Evolutionary conservation across 2,329 filamentous ascomycete species (phyloP).

Genomic region (Sporothrix pallida): DNA sequence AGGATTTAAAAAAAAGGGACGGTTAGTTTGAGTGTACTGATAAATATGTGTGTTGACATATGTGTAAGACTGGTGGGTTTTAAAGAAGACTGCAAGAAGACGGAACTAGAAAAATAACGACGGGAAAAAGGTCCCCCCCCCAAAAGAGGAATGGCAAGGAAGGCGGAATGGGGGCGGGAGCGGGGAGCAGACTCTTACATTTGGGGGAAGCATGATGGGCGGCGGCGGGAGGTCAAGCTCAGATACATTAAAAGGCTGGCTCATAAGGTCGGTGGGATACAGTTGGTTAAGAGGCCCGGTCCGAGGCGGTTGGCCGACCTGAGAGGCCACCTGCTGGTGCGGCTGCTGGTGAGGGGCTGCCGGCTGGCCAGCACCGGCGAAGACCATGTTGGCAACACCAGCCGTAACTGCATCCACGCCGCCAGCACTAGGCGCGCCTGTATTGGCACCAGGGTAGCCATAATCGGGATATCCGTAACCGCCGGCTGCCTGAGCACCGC

Average conservation of each 20-base stretch:
- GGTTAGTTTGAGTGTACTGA: conserved; percentile 21
- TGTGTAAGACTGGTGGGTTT: too few relatives aligned
- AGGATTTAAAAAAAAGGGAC: conserved; percentile 17
- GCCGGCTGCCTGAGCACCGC: conserved; percentile 55
- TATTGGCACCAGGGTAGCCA: conserved; percentile 58
- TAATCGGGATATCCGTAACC: conserved; percentile 73
- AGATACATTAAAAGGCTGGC: conserved; percentile 90
- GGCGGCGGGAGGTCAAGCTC: conserved; percentile 92
- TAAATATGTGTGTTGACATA: too few relatives aligned
- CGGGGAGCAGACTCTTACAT: conserved; percentile 67
- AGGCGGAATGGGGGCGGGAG: not conserved
- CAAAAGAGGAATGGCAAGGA: not conserved
- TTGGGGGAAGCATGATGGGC: conserved; percentile 86
- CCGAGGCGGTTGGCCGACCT: conserved; percentile 54
- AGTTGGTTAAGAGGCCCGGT: conserved; percentile 77
- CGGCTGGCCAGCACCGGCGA: conserved; percentile 69
- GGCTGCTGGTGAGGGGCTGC: conserved; percentile 49
- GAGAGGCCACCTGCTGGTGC: conserved; percentile 57
- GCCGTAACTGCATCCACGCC: conserved; percentile 77
- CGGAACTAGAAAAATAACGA: not conserved
- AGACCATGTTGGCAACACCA: conserved; percentile 83
- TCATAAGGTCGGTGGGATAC: conserved; percentile 88
- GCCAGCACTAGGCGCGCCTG: conserved; percentile 51
- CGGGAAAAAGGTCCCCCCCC: not conserved
- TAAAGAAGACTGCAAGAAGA: conserved; percentile 31